Percentiles rank a stretch among this genome's conserved stretches.
Conservation (phyloP, 768 basidiomycete genomes). For the Termitomyces sp. region DNA sequence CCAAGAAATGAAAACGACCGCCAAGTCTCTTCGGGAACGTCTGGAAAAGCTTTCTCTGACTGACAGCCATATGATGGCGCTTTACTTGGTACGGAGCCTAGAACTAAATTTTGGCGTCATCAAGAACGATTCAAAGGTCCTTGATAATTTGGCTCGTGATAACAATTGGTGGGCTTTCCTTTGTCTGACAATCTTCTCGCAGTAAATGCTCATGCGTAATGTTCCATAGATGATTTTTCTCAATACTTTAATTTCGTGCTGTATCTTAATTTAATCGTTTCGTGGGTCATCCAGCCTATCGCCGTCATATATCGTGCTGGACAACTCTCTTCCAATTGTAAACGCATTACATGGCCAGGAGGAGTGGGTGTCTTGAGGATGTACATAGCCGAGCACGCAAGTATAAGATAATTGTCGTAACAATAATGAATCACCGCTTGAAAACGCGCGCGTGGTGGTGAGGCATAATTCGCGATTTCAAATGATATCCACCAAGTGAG, state of each 20-base stretch:
- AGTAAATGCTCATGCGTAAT: not conserved
- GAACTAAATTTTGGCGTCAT: not conserved
- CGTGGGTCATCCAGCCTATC: too few species aligned
- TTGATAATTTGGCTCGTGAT: not conserved
- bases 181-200: not conserved
- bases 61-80: not conserved
- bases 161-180: not conserved
- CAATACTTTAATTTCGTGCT: not conserved
- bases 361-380: too few species aligned
- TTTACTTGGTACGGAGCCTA: not conserved
- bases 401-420: too few species aligned
- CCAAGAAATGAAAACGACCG: not conserved
- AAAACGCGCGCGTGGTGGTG: not conserved
- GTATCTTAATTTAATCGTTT: conserved; percentile 14
- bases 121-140: not conserved
- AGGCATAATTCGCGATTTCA: not conserved
- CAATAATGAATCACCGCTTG: too few species aligned
- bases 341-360: too few species aligned
- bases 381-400: too few species aligned
- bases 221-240: not conserved
- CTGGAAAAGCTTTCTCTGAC: not conserved
- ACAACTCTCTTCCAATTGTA: not conserved
- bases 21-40: not conserved
- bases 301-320: not conserved
- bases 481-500: not conserved